phyloP scores from a whole-genome alignment of 2,329 filamentous ascomycete genomes.

The Botrytis pseudocinerea region DNA sequence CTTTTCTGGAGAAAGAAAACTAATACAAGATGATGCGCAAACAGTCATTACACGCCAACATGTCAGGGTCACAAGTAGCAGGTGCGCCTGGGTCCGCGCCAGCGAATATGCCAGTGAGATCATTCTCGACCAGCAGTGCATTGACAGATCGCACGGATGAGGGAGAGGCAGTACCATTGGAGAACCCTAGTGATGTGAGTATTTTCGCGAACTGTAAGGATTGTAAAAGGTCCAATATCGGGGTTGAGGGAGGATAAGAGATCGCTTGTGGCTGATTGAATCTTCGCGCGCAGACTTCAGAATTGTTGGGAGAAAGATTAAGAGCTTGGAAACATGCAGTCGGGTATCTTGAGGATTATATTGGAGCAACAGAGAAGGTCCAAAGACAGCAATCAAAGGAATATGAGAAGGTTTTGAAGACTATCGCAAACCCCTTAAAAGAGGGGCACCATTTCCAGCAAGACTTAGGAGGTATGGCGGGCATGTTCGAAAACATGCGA shows the following conservation, averaged over 20 bases:
- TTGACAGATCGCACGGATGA: conserved; percentile 33
- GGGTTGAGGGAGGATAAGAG: too few species aligned
- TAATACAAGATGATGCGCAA: conserved; percentile 33
- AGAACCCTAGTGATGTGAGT: conserved; percentile 39
- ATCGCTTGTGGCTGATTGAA: neutral
- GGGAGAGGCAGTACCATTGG: conserved; percentile 38
- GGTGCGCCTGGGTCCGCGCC: conserved; percentile 35
- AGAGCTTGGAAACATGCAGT: conserved; percentile 96
- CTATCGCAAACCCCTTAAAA: conserved; percentile 79
- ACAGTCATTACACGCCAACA: conserved; percentile 30
- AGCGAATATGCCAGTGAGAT: conserved; percentile 35
- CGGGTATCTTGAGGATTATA: conserved; percentile 87
- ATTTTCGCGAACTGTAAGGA: neutral
- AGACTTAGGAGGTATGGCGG: conserved; percentile 79
- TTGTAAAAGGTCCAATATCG: neutral
- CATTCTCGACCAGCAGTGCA: conserved; percentile 33
- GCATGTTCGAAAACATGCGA: conserved; percentile 92
- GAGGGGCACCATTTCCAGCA: conserved; percentile 95
- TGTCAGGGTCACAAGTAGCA: conserved; percentile 32
- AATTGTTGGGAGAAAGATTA: conserved; percentile 80
- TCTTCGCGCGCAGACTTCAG: conserved; percentile 61
- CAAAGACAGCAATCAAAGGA: conserved; percentile 87
- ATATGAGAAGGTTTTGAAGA: conserved; percentile 94
- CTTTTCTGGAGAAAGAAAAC: neutral
- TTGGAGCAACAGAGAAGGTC: conserved; percentile 80